phyloP scores from a whole-genome alignment of 805 yeast genomes.

The Kazachstania viticola region DNA sequence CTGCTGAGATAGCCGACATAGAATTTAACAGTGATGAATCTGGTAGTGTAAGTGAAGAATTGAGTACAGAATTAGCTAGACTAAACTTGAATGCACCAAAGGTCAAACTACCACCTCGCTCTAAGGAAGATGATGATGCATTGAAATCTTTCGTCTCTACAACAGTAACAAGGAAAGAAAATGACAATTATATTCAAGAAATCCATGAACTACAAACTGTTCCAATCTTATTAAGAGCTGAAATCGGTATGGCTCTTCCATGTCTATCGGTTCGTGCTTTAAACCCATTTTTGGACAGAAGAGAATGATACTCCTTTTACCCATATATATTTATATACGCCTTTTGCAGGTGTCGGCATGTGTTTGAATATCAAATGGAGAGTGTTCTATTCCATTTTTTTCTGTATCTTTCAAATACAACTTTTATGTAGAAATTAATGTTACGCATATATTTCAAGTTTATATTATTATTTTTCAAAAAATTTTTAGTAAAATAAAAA shows the following conservation, averaged over 20 bases:
- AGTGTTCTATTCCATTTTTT: too few relatives aligned
- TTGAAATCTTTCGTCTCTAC: slow-evolving; percentile 35
- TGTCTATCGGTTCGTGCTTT: slow-evolving; percentile 85
- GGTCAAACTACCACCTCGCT: slow-evolving; percentile 21
- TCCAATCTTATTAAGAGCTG: slow-evolving; percentile 81
- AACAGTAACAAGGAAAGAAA: slow-evolving; percentile 50
- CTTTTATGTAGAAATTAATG: too few relatives aligned
- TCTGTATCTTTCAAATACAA: too few relatives aligned
- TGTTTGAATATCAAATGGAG: too few relatives aligned
- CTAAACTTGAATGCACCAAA: slow-evolving; percentile 43
- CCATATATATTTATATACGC: too few relatives aligned
- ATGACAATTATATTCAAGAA: slow-evolving; percentile 61
- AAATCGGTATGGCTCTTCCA: slow-evolving; percentile 91
- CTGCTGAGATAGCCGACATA: slow-evolving; percentile 55
- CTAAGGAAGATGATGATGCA: slow-evolving; percentile 33
- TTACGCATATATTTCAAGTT: too few relatives aligned
- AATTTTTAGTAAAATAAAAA: too few relatives aligned
- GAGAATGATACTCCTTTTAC: too few relatives aligned
- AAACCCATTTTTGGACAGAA: slow-evolving; percentile 56
- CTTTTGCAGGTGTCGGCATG: too few relatives aligned
- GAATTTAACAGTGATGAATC: slow-evolving; percentile 21
- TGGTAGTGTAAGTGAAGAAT: slow-evolving; percentile 26
- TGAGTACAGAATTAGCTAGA: slow-evolving; percentile 37
- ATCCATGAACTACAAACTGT: slow-evolving; percentile 65
- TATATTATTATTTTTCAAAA: too few relatives aligned